A percentile compares a stretch with the other conserved stretches of the same genome.
Conservation (phyloP, 2,329 filamentous ascomycete genomes). For the Claviceps purpurea region DNA sequence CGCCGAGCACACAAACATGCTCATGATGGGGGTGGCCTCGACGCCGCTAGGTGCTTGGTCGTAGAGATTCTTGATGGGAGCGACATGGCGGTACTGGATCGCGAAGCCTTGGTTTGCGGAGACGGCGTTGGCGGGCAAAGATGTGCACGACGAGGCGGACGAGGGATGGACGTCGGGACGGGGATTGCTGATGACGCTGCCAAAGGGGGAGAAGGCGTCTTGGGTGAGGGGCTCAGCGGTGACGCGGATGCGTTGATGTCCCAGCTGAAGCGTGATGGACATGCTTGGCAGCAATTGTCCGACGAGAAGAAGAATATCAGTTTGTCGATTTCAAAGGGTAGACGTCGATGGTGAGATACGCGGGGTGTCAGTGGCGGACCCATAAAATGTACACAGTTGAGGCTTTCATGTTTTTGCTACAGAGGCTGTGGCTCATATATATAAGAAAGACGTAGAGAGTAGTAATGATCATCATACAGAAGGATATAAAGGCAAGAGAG, state of each 20-base stretch:
- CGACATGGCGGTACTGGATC: conserved; percentile 72
- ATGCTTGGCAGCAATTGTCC: conserved; percentile 8
- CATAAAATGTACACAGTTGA: neutral
- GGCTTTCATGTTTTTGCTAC: neutral
- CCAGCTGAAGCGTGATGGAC: conserved; percentile 15
- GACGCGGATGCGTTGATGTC: conserved; percentile 23
- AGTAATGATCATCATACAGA: no score
- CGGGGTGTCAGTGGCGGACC: neutral
- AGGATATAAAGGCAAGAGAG: no score
- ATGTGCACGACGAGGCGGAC: conserved; percentile 24
- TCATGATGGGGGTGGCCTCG: conserved; percentile 49
- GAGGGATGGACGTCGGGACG: conserved; percentile 40
- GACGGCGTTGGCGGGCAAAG: conserved; percentile 28
- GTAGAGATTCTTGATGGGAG: conserved; percentile 61
- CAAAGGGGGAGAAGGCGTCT: conserved; percentile 62
- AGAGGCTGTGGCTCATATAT: neutral
- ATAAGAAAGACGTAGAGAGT: neutral
- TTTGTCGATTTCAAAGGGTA: neutral
- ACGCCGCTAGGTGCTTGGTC: conserved; percentile 43
- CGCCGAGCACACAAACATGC: conserved; percentile 69
- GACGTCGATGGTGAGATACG: neutral
- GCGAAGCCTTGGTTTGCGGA: conserved; percentile 77
- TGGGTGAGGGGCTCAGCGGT: conserved; percentile 53
- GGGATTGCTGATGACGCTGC: conserved; percentile 69
- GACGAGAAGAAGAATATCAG: neutral